Conservation (phyloP, 2,329 filamentous ascomycete species). For the Fusarium sp. region DNA sequence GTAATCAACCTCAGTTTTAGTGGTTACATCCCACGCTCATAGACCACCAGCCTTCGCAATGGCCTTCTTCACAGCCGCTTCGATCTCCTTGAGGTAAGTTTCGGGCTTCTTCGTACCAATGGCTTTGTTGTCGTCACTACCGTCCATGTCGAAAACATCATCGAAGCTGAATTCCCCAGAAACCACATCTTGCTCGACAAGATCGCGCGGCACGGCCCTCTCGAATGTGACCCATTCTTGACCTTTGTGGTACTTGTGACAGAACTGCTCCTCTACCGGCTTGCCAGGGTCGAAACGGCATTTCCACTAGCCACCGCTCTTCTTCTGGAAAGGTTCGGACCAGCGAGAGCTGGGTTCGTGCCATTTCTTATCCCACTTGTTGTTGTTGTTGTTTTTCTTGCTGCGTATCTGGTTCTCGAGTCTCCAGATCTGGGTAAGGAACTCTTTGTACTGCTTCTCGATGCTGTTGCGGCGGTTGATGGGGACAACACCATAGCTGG, state of each 20-base stretch:
- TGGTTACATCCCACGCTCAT: not conserved
- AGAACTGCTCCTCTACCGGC: constrained; percentile 25
- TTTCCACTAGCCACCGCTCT: constrained; percentile 42
- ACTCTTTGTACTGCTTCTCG: constrained; percentile 25
- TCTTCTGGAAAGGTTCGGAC: constrained; percentile 26
- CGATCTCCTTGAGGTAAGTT: constrained; percentile 8
- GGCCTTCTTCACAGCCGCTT: constrained; percentile 15
- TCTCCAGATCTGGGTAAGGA: constrained; percentile 26
- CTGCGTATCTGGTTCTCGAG: constrained; percentile 22
- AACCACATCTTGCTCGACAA: not conserved
- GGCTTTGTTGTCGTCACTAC: not conserved
- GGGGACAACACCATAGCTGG: constrained; percentile 13
- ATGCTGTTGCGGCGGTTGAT: constrained; percentile 1
- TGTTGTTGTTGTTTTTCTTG: not conserved
- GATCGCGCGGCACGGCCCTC: not conserved
- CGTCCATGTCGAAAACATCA: constrained; percentile 6
- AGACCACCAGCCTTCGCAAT: constrained; percentile 22
- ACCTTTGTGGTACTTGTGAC: constrained; percentile 18
- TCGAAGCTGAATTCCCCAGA: constrained; percentile 14
- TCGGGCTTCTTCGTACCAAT: constrained; percentile 5
- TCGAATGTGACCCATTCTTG: not conserved
- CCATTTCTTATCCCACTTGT: constrained; percentile 37
- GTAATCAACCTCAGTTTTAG: not conserved
- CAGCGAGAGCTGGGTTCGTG: constrained; percentile 25
- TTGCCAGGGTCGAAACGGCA: constrained; percentile 36